Evolutionary conservation across 73 alveolate species (phyloP), one percentile per base, ranked within the genome.

Genomic region (Stentor coeruleus): DNA sequence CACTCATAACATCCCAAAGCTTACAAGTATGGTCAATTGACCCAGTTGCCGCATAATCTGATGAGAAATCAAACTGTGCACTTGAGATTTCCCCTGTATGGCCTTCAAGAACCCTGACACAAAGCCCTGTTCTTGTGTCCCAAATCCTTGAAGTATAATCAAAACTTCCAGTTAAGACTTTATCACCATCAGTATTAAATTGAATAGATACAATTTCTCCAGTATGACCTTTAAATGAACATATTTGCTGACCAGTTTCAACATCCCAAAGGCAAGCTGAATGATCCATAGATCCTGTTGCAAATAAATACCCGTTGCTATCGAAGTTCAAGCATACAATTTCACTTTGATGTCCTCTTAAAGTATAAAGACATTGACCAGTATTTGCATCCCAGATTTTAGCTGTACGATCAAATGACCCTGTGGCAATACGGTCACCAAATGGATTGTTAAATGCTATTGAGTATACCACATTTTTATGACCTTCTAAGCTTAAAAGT

Each of bases 401-500:
- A 3, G 96, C 79, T 39, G 99, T 94, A 59, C 88, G 86, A 82
- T 94, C 99, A 74, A 92, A 92, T 39, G 97, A 90, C 15, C 99
- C 99, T 26, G 99, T 92, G 6, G 91, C 97, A 11, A 94, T 95
- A 49, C 83, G 84, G 42, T 93, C 92, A 90, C 99, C 99, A 81
- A 93, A 98, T 2, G 99, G 99, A 86, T 95, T 96, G 91, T 98
- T 98, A 91, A 98, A 98, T 72, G 99, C 99, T 74, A 98, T 97
- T 26, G 99, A 88, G 88, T 98, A 98, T 39, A 98, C 99, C 83
- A 98, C 99, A 90, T 97, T 98, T 83, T 94, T 95, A 93, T 97
- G 99, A 28, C 99, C 99, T 73, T 94, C 97, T 30, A 98, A 87
- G 40, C 98, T 85, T 83, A 91, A 93, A 35, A 96, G 88, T 88